A percentile compares a stretch with the other conserved stretches of the same genome.
Evolutionary conservation across 2,329 filamentous ascomycete species (phyloP).

Genomic region (Neonectria sp.): DNA sequence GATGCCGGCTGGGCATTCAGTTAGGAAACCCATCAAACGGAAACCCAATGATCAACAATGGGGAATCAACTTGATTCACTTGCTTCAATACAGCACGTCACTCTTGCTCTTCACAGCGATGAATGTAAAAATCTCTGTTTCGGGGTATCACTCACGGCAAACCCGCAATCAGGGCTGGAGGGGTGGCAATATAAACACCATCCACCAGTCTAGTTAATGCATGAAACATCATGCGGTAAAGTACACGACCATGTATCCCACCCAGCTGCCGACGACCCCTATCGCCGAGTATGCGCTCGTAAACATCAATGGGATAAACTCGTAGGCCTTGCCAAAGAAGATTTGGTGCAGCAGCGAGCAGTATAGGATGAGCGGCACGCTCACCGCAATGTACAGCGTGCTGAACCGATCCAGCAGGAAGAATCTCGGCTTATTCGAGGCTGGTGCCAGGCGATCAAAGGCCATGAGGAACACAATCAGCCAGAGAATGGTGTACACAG

Average conservation of each 20-base stretch:
- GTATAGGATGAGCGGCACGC: constrained; percentile 91
- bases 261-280: constrained; percentile 96
- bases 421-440: constrained; percentile 82
- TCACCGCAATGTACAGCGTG: constrained; percentile 88
- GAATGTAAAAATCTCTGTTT: constrained; percentile 15
- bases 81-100: background rate
- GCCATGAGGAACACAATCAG: constrained; percentile 86
- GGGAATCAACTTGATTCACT: background rate
- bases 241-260: constrained; percentile 94
- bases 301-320: constrained; percentile 97
- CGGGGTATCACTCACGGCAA: constrained; percentile 26
- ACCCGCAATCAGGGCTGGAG: constrained; percentile 4
- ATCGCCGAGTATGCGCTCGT: constrained; percentile 94
- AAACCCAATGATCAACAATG: background rate
- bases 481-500: constrained; percentile 93
- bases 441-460: constrained; percentile 91
- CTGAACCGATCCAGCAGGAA: constrained; percentile 95
- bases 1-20: constrained; percentile 11
- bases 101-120: background rate
- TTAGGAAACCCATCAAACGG: constrained; percentile 18
- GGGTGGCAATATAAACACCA: background rate
- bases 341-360: constrained; percentile 87
- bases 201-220: constrained; percentile 11
- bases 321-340: constrained; percentile 86
- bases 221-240: constrained; percentile 68